Percentiles rank a stretch among this genome's conserved stretches.
Evolutionary conservation across 768 basidiomycete species (phyloP).

Genomic region (Dacryopinax spathularia): DNA sequence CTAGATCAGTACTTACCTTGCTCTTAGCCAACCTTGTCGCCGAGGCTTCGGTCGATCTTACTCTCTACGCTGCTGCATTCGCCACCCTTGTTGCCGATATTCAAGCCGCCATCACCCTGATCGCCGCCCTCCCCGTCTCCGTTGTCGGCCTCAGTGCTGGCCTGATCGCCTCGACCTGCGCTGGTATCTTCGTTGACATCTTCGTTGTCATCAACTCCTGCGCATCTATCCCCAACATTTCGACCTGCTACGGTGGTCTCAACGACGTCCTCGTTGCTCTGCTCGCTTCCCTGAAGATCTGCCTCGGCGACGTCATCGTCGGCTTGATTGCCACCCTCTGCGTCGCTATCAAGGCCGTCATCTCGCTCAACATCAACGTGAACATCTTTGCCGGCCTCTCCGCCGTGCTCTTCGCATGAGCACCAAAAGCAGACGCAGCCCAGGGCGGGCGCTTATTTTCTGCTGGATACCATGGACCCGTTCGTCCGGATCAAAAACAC

Average conservation of each 20-base stretch:
- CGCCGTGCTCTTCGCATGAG: background rate
- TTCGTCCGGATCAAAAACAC: background rate
- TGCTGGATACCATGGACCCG: background rate
- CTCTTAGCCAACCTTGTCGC: background rate
- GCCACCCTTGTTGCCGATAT: background rate
- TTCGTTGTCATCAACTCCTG: constrained; percentile 3
- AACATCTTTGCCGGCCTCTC: background rate
- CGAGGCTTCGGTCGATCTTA: background rate
- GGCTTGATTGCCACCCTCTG: background rate
- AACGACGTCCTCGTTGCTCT: background rate
- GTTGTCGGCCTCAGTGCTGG: background rate
- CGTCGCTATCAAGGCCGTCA: background rate
- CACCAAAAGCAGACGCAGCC: background rate
- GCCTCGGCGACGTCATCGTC: background rate
- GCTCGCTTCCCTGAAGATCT: background rate
- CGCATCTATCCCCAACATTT: background rate
- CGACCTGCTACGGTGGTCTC: background rate
- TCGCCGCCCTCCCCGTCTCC: background rate
- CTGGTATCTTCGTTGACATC: background rate
- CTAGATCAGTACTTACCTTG: background rate
- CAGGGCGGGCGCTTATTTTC: background rate
- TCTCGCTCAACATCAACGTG: background rate
- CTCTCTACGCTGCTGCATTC: background rate
- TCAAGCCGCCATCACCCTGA: background rate
- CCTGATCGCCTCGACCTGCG: background rate